Conservation (phyloP, 192 early-diverging fungal genomes). For the Podila minutissima region DNA sequence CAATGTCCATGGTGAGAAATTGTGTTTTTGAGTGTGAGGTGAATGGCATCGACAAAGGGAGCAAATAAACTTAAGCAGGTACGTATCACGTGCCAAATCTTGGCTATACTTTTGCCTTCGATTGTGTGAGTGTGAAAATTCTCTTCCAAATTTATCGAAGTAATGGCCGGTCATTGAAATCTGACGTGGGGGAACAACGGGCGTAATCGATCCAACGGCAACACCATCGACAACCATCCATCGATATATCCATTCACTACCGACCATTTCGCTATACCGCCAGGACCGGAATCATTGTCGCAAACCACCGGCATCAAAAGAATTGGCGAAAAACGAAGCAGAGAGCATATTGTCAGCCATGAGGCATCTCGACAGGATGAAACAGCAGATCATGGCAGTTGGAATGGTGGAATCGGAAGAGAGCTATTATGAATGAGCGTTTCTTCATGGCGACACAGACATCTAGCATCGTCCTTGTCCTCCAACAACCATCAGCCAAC, state of each 20-base stretch:
- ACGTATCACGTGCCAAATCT: not conserved
- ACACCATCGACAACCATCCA: not conserved
- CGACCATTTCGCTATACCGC: not conserved
- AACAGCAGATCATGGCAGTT: not conserved
- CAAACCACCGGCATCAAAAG: not conserved
- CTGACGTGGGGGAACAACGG: not conserved
- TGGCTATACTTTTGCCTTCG: not conserved
- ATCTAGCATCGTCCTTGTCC: not conserved
- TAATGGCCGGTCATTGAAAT: not conserved
- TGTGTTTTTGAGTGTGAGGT: not conserved
- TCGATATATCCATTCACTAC: not conserved
- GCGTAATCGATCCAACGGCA: not conserved
- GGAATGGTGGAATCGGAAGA: not conserved
- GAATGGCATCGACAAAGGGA: not conserved
- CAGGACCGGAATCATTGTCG: not conserved
- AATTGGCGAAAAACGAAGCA: not conserved
- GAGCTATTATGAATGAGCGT: not conserved
- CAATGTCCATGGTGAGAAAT: constrained; percentile 36
- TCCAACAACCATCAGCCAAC: not conserved
- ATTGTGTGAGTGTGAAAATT: constrained; percentile 1
- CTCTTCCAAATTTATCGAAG: constrained; percentile 6
- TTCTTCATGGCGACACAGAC: not conserved
- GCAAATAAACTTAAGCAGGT: too few relatives aligned
- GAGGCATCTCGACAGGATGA: too few relatives aligned
- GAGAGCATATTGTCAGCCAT: too few relatives aligned